Percentiles rank a stretch among this genome's conserved stretches.
These are phyloP conservation scores for Juncus effusus DNA, from an alignment of 176 grass and related monocot species.

Conservation along the genomic window DNA sequence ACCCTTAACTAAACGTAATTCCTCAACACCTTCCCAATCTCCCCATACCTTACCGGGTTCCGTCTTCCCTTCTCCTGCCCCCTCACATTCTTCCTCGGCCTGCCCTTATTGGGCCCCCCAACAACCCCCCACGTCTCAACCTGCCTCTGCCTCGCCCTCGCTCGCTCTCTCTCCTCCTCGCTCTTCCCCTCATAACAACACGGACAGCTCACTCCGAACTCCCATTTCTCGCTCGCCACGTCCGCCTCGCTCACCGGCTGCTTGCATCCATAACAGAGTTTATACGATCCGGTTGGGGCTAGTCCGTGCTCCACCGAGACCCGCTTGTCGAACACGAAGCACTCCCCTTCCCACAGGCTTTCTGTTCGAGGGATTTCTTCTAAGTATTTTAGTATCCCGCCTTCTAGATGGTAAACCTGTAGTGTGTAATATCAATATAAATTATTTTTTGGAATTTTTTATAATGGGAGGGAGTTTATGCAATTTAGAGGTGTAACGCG, in stretches of 20 bases:
- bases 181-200: slow-evolving; percentile 68
- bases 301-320: slow-evolving; percentile 89
- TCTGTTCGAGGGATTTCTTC: slow-evolving; percentile 77
- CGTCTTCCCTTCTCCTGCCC: slow-evolving; percentile 76
- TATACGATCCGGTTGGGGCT: slow-evolving; percentile 65
- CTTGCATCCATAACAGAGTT: slow-evolving; percentile 96
- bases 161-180: slow-evolving; percentile 72
- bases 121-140: slow-evolving; percentile 79
- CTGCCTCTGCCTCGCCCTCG: slow-evolving; percentile 72
- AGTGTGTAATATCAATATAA: no score
- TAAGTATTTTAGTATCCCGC: slow-evolving; percentile 89
- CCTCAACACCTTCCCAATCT: slow-evolving; percentile 15
- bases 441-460: no score
- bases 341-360: slow-evolving; percentile 90
- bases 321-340: slow-evolving; percentile 95
- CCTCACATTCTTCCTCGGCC: slow-evolving; percentile 64
- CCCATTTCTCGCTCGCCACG: slow-evolving; percentile 81
- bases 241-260: slow-evolving; percentile 76
- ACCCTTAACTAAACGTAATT: slow-evolving; percentile 1
- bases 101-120: slow-evolving; percentile 84
- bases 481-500: no score
- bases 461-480: no score
- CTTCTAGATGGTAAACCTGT: slow-evolving; percentile 95
- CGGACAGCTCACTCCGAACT: slow-evolving; percentile 76
- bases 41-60: slow-evolving; percentile 59